Conservation (phyloP, 2,329 filamentous ascomycete genomes). For the Aspergillaceae sp. region DNA sequence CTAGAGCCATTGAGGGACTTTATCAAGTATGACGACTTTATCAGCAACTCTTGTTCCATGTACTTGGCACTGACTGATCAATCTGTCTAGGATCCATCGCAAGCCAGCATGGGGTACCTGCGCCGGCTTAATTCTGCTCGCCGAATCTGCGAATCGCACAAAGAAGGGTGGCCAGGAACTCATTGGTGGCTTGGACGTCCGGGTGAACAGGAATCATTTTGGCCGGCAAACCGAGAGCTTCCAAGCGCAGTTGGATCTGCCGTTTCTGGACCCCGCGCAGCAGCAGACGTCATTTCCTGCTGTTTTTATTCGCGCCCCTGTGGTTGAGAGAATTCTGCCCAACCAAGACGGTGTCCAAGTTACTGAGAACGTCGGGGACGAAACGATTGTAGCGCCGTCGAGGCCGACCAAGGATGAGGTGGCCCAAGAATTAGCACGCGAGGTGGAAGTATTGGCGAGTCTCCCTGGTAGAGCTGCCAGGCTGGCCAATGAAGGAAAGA, state of each 20-base stretch:
- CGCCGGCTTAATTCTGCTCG: slow-evolving; percentile 83
- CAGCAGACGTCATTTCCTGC: slow-evolving; percentile 55
- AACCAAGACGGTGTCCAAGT: slow-evolving; percentile 43
- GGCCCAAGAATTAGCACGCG: slow-evolving; percentile 37
- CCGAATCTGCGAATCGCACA: slow-evolving; percentile 76
- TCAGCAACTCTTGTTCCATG: neutral
- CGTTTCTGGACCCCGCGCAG: slow-evolving; percentile 49
- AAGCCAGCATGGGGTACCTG: slow-evolving; percentile 95
- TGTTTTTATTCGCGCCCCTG: slow-evolving; percentile 89
- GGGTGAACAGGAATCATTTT: slow-evolving; percentile 91
- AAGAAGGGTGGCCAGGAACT: slow-evolving; percentile 89
- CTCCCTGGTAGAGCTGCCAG: slow-evolving; percentile 46
- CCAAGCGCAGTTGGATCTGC: slow-evolving; percentile 62
- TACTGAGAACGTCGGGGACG: slow-evolving; percentile 38
- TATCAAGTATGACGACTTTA: slow-evolving; percentile 60
- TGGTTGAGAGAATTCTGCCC: slow-evolving; percentile 73
- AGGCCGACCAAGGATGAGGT: slow-evolving; percentile 38
- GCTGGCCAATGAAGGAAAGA: slow-evolving; percentile 37
- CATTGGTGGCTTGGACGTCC: slow-evolving; percentile 82
- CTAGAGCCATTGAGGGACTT: slow-evolving; percentile 80
- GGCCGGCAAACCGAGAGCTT: slow-evolving; percentile 91
- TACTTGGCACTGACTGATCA: slow-evolving; percentile 10
- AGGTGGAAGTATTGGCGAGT: slow-evolving; percentile 52
- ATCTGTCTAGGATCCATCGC: slow-evolving; percentile 51
- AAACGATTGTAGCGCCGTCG: slow-evolving; percentile 51